Conservation (phyloP, 805 yeast genomes). For the Kluyveromyces nonfermentans region DNA sequence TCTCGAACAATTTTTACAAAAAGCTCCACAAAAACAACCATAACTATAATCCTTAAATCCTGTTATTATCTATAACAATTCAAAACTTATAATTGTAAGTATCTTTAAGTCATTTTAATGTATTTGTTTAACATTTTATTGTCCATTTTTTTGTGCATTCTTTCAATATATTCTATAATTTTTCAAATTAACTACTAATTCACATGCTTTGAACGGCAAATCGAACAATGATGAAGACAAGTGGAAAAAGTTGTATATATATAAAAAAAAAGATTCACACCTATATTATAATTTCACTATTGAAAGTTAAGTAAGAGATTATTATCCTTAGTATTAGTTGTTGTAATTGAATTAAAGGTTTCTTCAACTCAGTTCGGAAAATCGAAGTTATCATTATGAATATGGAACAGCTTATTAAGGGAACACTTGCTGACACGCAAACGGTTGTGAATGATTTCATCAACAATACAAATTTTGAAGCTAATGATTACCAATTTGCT, state of each 20-base stretch:
- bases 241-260: neutral
- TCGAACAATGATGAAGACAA: neutral
- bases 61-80: too few species aligned
- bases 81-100: too few species aligned
- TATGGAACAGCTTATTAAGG: neutral
- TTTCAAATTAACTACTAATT: neutral
- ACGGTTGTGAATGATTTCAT: neutral
- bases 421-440: neutral
- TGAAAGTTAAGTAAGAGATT: too few species aligned
- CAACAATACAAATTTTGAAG: constrained; percentile 13
- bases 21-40: neutral
- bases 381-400: neutral
- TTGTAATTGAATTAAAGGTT: too few species aligned
- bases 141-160: too few species aligned
- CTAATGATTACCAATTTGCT: constrained; percentile 32
- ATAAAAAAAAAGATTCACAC: neutral
- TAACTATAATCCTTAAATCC: neutral
- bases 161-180: too few species aligned
- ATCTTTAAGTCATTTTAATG: too few species aligned
- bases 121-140: too few species aligned
- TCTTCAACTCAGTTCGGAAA: too few species aligned
- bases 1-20: too few species aligned
- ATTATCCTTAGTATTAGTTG: neutral
- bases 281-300: too few species aligned
- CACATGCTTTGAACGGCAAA: neutral